A percentile compares a stretch with the other conserved stretches of the same genome.
phyloP scores from a whole-genome alignment of 2,329 filamentous ascomycete species.

The Neurospora sp. region DNA sequence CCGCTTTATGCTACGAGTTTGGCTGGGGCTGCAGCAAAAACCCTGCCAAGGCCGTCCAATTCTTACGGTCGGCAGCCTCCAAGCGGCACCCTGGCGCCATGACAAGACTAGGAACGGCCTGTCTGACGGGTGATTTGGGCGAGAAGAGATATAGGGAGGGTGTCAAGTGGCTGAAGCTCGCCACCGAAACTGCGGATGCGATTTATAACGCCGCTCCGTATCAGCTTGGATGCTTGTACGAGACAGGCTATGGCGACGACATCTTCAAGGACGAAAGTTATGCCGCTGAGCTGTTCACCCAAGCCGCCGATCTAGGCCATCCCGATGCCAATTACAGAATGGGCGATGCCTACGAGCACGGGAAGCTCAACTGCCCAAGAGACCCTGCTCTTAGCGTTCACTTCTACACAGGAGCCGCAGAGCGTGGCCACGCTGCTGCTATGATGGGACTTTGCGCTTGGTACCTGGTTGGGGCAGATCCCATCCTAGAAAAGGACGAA shows the following conservation, averaged over 20 bases:
- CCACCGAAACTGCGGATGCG: constrained; percentile 75
- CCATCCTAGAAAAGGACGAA: constrained; percentile 88
- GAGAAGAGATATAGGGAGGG: constrained; percentile 82
- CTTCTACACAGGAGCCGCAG: constrained; percentile 90
- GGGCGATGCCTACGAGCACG: constrained; percentile 96
- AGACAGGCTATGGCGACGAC: constrained; percentile 88
- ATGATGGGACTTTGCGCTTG: constrained; percentile 99
- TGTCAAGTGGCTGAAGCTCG: constrained; percentile 92
- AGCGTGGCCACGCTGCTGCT: constrained; percentile 69
- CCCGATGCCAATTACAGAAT: constrained; percentile 76
- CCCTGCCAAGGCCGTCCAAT: constrained; percentile 85
- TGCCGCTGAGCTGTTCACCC: constrained; percentile 87
- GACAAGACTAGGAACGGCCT: constrained; percentile 83
- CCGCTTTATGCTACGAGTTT: constrained; percentile 93
- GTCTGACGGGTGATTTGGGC: constrained; percentile 80
- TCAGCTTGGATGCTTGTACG: constrained; percentile 79
- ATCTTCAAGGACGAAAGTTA: constrained; percentile 87
- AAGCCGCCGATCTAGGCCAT: constrained; percentile 86
- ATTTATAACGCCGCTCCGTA: constrained; percentile 93
- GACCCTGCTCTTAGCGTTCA: constrained; percentile 92
- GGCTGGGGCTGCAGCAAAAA: constrained; percentile 93
- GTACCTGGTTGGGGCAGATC: constrained; percentile 94
- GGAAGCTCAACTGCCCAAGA: constrained; percentile 73
- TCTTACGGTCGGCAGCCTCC: constrained; percentile 78
- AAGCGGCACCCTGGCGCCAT: constrained; percentile 95